Percentiles rank a stretch among this genome's conserved stretches.
Evolutionary conservation across 2,329 filamentous ascomycete genomes (phyloP).

Genomic region (Alternaria conjuncta): DNA sequence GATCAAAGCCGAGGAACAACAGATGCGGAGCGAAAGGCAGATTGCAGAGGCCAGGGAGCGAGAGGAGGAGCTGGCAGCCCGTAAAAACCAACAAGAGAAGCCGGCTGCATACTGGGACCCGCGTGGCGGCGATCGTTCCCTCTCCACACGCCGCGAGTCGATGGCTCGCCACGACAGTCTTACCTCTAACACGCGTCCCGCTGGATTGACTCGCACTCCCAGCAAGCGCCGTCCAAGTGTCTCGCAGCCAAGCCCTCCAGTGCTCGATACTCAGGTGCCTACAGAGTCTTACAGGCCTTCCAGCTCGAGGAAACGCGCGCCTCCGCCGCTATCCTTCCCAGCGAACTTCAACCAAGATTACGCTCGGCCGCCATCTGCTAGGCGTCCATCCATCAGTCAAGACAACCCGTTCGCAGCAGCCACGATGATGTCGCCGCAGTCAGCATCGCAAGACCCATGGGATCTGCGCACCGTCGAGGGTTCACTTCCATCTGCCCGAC

Average conservation of each 20-base stretch:
- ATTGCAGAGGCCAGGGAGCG: conserved; percentile 33
- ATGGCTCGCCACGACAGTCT: conserved; percentile 31
- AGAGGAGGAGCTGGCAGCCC: conserved; percentile 27
- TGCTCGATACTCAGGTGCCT: conserved; percentile 14
- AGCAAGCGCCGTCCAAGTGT: conserved; percentile 32
- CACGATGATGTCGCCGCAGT: conserved; percentile 3
- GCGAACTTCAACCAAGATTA: conserved; percentile 20
- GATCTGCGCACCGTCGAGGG: conserved; percentile 28
- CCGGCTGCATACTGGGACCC: conserved; percentile 31
- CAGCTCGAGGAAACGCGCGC: conserved; percentile 22
- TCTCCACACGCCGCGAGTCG: conserved; percentile 22
- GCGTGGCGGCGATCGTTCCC: conserved; percentile 19
- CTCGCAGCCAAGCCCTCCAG: conserved; percentile 29
- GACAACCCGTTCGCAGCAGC: conserved; percentile 28
- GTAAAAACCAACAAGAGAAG: conserved; percentile 32
- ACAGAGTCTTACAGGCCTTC: conserved; percentile 22
- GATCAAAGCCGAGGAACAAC: conserved; percentile 24
- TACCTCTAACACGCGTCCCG: conserved; percentile 18
- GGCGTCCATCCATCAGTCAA: conserved; percentile 25
- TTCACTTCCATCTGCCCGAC: conserved; percentile 23
- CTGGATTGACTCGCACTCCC: conserved; percentile 19
- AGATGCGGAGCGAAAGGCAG: conserved; percentile 32
- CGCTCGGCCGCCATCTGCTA: conserved; percentile 27
- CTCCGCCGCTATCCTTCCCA: conserved; percentile 27
- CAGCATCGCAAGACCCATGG: conserved; percentile 32